These are phyloP conservation scores for Tylopilus vinaceipallidus DNA, from an alignment of 768 basidiomycete species.

Conservation along the genomic window DNA sequence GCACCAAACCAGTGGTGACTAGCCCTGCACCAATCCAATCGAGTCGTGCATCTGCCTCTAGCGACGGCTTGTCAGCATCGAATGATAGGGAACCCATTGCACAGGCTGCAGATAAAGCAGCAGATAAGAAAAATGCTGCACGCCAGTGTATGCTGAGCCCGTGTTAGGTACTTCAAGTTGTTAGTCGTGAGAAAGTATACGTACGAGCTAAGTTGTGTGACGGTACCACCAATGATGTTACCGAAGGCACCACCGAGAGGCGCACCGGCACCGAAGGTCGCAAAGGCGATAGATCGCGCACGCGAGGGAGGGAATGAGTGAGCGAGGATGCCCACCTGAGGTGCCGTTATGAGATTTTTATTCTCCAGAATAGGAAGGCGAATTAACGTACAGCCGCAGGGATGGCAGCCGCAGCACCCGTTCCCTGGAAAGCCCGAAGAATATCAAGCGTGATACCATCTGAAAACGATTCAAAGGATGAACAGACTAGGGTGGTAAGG, in stretches of 20 bases:
- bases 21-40: conserved; percentile 79
- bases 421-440: conserved; percentile 74
- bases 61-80: conserved; percentile 48
- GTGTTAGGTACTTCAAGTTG: neutral
- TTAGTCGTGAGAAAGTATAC: conserved; percentile 8
- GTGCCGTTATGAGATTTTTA: conserved; percentile 1
- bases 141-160: conserved; percentile 56
- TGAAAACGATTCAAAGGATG: conserved; percentile 22
- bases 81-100: conserved; percentile 57
- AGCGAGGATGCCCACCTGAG: conserved; percentile 78
- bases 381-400: conserved; percentile 59
- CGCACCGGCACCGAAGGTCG: conserved; percentile 81
- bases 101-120: conserved; percentile 54
- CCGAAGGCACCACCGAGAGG: conserved; percentile 80
- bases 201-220: conserved; percentile 53
- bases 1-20: conserved; percentile 60
- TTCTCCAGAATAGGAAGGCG: neutral
- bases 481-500: neutral
- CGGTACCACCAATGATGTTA: conserved; percentile 63
- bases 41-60: conserved; percentile 45
- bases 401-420: conserved; percentile 75
- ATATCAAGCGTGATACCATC: conserved; percentile 63
- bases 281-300: conserved; percentile 73
- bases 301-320: conserved; percentile 68
- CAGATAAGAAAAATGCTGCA: conserved; percentile 57